Conservation (phyloP, 202 grass and related monocot species). For the Elaeis oleifera region DNA sequence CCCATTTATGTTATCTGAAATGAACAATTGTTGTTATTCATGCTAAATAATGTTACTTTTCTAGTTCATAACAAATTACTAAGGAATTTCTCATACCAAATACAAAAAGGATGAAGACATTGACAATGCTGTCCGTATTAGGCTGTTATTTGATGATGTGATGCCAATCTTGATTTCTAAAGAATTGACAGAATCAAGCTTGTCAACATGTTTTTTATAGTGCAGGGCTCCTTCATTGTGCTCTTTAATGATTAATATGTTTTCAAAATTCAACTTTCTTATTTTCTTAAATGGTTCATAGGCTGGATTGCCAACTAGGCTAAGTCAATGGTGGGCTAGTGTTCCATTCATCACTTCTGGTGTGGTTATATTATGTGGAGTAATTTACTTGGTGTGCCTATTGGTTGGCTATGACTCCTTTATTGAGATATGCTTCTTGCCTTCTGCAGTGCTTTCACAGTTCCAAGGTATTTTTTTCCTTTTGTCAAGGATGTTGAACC, state of each 20-base stretch:
- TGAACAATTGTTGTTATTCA: too few species aligned
- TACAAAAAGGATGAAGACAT: too few species aligned
- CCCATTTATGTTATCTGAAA: too few species aligned
- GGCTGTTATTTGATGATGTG: too few species aligned
- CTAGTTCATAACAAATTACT: too few species aligned
- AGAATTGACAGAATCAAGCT: too few species aligned
- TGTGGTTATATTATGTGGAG: slow-evolving; percentile 50
- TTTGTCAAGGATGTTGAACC: too few species aligned
- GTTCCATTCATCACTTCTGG: slow-evolving; percentile 84
- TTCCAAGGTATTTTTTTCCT: slow-evolving; percentile 65
- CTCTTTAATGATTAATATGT: slow-evolving; percentile 2
- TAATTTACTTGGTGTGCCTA: slow-evolving; percentile 76
- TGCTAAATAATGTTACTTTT: too few species aligned
- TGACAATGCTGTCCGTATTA: too few species aligned
- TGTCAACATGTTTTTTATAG: neutral
- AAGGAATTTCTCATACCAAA: too few species aligned
- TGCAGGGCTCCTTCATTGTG: neutral
- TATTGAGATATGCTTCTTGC: slow-evolving; percentile 78
- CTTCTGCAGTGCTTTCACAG: slow-evolving; percentile 49
- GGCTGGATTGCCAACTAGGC: slow-evolving; percentile 75
- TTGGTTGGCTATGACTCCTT: slow-evolving; percentile 92
- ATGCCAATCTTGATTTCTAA: too few species aligned
- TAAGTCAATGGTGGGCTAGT: slow-evolving; percentile 83
- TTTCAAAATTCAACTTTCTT: neutral
- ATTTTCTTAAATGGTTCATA: slow-evolving; percentile 22